Percentiles rank a stretch among this genome's conserved stretches.
Conservation (phyloP, 2,329 filamentous ascomycete species). For the Pyrenochaeta sp. region DNA sequence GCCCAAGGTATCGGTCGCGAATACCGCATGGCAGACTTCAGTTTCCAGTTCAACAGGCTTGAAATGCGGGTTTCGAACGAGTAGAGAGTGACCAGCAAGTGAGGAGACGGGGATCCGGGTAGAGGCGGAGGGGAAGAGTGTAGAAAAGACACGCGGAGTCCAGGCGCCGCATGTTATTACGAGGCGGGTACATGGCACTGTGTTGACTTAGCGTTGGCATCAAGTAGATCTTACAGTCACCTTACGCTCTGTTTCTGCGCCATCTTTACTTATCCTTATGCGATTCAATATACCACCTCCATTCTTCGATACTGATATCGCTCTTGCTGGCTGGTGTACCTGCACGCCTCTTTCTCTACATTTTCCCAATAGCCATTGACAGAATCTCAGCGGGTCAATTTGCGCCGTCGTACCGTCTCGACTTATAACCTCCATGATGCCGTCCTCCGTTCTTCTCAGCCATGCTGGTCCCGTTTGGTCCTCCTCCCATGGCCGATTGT, state of each 20-base stretch:
- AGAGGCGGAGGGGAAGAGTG: slow-evolving; percentile 68
- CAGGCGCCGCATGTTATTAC: slow-evolving; percentile 76
- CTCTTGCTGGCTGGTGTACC: slow-evolving; percentile 70
- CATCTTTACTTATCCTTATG: slow-evolving; percentile 48
- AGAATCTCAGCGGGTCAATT: slow-evolving; percentile 74
- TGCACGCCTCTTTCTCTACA: slow-evolving; percentile 69
- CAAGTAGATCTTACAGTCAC: not conserved
- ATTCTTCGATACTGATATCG: slow-evolving; percentile 63
- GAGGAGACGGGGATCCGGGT: slow-evolving; percentile 65
- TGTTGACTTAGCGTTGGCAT: slow-evolving; percentile 16
- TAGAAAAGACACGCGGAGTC: slow-evolving; percentile 71
- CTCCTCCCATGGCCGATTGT: slow-evolving; percentile 37
- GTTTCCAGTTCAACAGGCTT: slow-evolving; percentile 52
- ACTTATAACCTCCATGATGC: slow-evolving; percentile 68
- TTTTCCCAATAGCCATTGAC: slow-evolving; percentile 68
- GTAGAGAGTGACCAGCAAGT: slow-evolving; percentile 76
- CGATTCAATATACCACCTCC: slow-evolving; percentile 60
- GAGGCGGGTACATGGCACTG: slow-evolving; percentile 70
- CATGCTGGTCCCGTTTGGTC: slow-evolving; percentile 60
- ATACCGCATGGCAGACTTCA: slow-evolving; percentile 71
- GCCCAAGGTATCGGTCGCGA: slow-evolving; percentile 64
- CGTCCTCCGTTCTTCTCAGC: slow-evolving; percentile 65
- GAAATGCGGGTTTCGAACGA: slow-evolving; percentile 69
- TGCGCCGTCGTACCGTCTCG: slow-evolving; percentile 69
- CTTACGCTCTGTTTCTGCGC: slow-evolving; percentile 17